These are phyloP conservation scores for Corchorus capsularis DNA, from an alignment of 345 rosid species.

Conservation along the genomic window DNA sequence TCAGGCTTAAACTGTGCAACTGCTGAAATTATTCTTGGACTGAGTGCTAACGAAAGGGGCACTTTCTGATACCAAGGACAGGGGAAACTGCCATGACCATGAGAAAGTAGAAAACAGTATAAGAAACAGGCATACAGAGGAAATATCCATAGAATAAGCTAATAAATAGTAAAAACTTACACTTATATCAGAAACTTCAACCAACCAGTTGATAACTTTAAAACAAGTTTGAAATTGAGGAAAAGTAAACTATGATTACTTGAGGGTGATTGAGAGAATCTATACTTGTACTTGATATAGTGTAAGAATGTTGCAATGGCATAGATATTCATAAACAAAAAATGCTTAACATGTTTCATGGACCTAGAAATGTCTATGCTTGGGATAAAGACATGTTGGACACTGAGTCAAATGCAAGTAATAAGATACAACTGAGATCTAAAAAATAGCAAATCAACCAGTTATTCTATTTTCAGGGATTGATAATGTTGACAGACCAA, in stretches of 20 bases:
- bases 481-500: conserved; percentile 26
- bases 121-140: conserved; percentile 3
- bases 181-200: background rate
- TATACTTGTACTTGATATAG: background rate
- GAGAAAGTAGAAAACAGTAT: conserved; percentile 10
- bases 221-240: background rate
- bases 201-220: background rate
- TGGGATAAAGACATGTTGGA: background rate
- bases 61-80: conserved; percentile 95
- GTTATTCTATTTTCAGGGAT: background rate
- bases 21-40: conserved; percentile 97
- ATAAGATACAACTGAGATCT: background rate
- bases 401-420: background rate
- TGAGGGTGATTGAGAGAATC: background rate
- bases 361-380: background rate
- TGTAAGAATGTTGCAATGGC: background rate
- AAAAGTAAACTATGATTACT: background rate
- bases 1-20: conserved; percentile 97
- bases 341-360: conserved; percentile 7
- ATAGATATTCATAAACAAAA: background rate
- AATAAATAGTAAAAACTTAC: conserved; percentile 1
- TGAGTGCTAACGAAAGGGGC: conserved; percentile 92
- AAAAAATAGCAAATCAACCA: background rate
- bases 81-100: conserved; percentile 66
- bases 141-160: conserved; percentile 1